Evolutionary conservation across 2,329 filamentous ascomycete species (phyloP).

Genomic region (Aschersonia sp.): DNA sequence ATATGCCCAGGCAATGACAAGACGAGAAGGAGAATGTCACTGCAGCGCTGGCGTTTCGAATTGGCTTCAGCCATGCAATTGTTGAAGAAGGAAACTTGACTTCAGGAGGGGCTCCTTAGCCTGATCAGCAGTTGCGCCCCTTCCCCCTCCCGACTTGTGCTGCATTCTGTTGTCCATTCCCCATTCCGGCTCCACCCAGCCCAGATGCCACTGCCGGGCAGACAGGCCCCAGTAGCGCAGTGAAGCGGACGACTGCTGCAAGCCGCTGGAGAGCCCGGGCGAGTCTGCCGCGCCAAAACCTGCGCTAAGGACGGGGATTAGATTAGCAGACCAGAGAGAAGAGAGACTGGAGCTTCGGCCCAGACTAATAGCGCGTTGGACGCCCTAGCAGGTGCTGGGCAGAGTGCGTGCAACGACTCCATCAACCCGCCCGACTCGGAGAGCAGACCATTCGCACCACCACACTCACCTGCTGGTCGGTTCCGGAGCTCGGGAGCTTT

Average conservation of each 20-base stretch:
- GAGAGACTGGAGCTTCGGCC: too few relatives aligned
- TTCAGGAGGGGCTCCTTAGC: background rate
- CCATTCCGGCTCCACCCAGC: background rate
- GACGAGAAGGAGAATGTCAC: background rate
- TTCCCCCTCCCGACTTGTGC: background rate
- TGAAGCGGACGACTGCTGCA: too few relatives aligned
- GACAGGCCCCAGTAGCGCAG: too few relatives aligned
- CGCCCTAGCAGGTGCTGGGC: too few relatives aligned
- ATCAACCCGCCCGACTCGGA: background rate
- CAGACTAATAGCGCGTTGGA: too few relatives aligned
- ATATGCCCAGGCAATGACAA: background rate
- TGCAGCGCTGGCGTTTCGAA: background rate
- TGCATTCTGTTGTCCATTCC: background rate
- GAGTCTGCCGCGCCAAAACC: too few relatives aligned
- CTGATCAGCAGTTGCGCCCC: background rate
- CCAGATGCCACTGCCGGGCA: too few relatives aligned
- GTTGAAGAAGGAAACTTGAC: background rate
- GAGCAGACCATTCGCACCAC: background rate
- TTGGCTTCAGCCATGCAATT: background rate
- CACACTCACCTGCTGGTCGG: background rate
- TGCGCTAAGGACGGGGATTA: too few relatives aligned
- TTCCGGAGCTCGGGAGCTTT: conserved; percentile 4
- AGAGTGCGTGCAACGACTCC: background rate
- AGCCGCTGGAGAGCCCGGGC: too few relatives aligned
- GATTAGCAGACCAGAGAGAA: too few relatives aligned